phyloP scores from a whole-genome alignment of 2,329 filamentous ascomycete genomes.

The Xylariaceae sp. region DNA sequence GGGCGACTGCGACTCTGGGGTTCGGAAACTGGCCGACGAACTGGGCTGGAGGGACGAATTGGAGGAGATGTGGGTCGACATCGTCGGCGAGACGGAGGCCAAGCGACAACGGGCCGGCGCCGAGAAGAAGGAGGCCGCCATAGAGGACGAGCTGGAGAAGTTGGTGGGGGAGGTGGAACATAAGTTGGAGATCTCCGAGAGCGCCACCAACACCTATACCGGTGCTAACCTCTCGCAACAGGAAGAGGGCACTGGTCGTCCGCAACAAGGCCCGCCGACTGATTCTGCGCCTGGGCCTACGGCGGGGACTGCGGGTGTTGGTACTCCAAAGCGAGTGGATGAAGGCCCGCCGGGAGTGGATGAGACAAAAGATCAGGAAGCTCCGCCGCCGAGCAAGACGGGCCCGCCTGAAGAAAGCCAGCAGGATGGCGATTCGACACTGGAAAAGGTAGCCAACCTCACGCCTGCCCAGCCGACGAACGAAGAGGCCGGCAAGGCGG shows the following conservation, averaged over 20 bases:
- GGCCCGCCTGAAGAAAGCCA: neutral
- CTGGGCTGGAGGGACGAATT: constrained; percentile 87
- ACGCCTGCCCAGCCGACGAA: too few species aligned
- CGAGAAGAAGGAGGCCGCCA: constrained; percentile 33
- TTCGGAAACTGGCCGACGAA: constrained; percentile 75
- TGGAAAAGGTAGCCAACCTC: too few species aligned
- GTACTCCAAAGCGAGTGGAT: constrained; percentile 14
- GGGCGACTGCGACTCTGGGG: constrained; percentile 80
- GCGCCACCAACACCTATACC: constrained; percentile 12
- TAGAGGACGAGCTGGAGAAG: constrained; percentile 48
- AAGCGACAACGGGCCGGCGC: constrained; percentile 47
- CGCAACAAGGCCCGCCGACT: neutral
- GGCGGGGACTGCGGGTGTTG: constrained; percentile 7
- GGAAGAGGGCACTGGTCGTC: neutral
- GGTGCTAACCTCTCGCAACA: constrained; percentile 19
- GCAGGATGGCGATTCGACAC: neutral
- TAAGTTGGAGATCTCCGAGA: constrained; percentile 34
- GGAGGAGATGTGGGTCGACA: constrained; percentile 71
- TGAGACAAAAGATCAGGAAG: neutral
- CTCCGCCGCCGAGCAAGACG: neutral
- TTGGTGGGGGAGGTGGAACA: constrained; percentile 38
- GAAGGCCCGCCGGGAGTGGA: constrained; percentile 4
- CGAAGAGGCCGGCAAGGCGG: too few species aligned
- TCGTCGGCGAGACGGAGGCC: constrained; percentile 64
- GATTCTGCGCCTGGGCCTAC: neutral